Percentiles rank a stretch among this genome's conserved stretches.
These are phyloP conservation scores for Sarocladium strictum DNA, from an alignment of 2,329 filamentous ascomycete species.

Conservation along the genomic window DNA sequence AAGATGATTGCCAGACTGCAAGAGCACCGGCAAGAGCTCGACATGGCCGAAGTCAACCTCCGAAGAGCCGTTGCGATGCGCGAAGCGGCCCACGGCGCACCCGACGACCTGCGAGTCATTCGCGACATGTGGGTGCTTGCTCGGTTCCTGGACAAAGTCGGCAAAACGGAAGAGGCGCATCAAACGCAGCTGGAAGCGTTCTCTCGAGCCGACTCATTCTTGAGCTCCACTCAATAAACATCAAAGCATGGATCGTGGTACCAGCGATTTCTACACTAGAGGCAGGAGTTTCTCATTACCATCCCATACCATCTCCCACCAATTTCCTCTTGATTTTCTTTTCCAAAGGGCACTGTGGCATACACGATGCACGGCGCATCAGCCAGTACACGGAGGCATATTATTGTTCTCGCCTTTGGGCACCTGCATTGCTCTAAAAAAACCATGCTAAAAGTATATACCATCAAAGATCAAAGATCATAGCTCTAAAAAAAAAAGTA, in stretches of 20 bases:
- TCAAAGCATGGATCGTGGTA: too few relatives aligned
- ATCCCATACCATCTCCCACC: too few relatives aligned
- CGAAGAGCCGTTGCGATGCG: slow-evolving; percentile 26
- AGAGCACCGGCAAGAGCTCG: slow-evolving; percentile 26
- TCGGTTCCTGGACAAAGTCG: slow-evolving; percentile 25
- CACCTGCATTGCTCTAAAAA: not conserved
- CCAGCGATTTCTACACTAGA: too few relatives aligned
- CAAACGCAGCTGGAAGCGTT: slow-evolving; percentile 26
- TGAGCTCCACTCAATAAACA: slow-evolving; percentile 16
- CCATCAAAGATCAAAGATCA: not conserved
- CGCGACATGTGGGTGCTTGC: slow-evolving; percentile 34
- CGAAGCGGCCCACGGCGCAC: slow-evolving; percentile 28
- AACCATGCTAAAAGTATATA: not conserved
- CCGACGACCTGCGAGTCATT: slow-evolving; percentile 28
- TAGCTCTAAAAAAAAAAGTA: not conserved
- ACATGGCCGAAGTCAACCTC: slow-evolving; percentile 26
- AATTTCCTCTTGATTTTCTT: too few relatives aligned
- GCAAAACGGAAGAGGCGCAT: slow-evolving; percentile 21
- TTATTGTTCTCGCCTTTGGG: not conserved
- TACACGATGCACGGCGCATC: slow-evolving; percentile 2
- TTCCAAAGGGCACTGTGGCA: not conserved
- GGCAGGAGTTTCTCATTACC: too few relatives aligned
- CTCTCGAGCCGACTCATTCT: slow-evolving; percentile 23
- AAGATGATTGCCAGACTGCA: slow-evolving; percentile 31
- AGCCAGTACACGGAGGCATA: slow-evolving; percentile 2